Base-by-base conservation (phyloP, 2,329 filamentous ascomycete species). In the Aspergillus spinulosporus region DNA sequence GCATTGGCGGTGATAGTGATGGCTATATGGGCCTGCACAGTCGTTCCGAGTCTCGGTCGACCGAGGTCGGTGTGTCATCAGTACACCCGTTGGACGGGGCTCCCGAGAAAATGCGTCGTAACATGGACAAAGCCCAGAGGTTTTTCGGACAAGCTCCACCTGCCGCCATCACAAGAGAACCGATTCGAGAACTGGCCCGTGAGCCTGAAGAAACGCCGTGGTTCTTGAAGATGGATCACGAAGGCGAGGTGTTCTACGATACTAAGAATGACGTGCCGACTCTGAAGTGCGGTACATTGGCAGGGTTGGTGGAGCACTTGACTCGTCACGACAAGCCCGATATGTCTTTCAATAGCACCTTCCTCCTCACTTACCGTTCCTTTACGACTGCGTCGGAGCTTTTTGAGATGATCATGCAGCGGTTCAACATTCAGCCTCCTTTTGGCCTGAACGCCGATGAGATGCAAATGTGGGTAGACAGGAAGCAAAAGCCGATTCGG, bases 281-380 rank as follows among this genome's bases (percentile, higher is more conserved):
- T 31, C 83, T 99, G 56, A 94, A 92, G 72, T 94, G 93, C 63
- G 94, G 94, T 46, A 96, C 93, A 0, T 77, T 99, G 15, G 82
- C 90, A 31, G 94, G 90, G 3, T 79, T 99, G 56, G 94, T 97
- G 4, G 94, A 97, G 73, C 93, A 97, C 69, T 82, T 99, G 44
- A 99, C 94, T 12, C 86, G 94, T 48, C 94, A 99, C 69, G 94
- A 99, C 76, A 94, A 95, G 68, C 83, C 96, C 11, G 94, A 97
- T 69, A 91, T 92, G 2, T 93, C 84, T 60, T 97, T 97, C 77
- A 97, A 97, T 78, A 95, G 93, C 67, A 99, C 94, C 0, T 99
- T 99, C 80, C 85, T 99, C 12, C 84, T 99, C 39, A 99, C 94
- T 1, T 99, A 99, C 72, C 85, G 90, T 60, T 99, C 94, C 0